Conservation (phyloP, 305 asterid species). For the Fraxinus sp. region DNA sequence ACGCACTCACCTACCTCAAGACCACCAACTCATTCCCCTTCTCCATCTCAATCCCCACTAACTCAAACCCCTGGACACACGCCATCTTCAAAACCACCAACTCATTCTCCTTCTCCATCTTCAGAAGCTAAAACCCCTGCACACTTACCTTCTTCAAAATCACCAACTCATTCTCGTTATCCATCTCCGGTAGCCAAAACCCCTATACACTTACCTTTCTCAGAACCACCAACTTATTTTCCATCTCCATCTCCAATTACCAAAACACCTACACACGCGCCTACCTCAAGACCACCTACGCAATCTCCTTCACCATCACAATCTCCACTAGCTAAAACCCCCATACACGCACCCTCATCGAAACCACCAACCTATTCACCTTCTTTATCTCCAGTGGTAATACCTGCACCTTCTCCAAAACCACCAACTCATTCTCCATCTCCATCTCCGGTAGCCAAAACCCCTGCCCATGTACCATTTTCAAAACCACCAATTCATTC, state of each 20-base stretch:
- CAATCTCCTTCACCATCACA: neutral
- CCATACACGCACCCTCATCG: neutral
- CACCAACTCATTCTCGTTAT: neutral
- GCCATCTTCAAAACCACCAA: neutral
- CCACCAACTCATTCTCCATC: neutral
- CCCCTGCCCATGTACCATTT: neutral
- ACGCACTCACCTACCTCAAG: neutral
- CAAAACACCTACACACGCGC: neutral
- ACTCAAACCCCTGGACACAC: neutral
- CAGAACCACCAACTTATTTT: neutral
- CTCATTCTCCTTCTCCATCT: neutral
- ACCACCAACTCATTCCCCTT: neutral
- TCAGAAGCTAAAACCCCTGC: neutral
- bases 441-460: neutral
- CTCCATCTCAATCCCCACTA: neutral
- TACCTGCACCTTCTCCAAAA: neutral
- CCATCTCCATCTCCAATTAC: neutral
- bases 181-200: slow-evolving; percentile 1
- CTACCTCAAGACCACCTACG: neutral
- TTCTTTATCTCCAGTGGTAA: neutral
- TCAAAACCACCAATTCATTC: slow-evolving; percentile 12
- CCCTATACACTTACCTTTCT: neutral
- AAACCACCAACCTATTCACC: slow-evolving; percentile 9
- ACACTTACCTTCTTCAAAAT: neutral
- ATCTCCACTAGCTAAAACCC: neutral